Conservation (phyloP, 1,284 basidiomycete species). For the Puccinia hordei region DNA sequence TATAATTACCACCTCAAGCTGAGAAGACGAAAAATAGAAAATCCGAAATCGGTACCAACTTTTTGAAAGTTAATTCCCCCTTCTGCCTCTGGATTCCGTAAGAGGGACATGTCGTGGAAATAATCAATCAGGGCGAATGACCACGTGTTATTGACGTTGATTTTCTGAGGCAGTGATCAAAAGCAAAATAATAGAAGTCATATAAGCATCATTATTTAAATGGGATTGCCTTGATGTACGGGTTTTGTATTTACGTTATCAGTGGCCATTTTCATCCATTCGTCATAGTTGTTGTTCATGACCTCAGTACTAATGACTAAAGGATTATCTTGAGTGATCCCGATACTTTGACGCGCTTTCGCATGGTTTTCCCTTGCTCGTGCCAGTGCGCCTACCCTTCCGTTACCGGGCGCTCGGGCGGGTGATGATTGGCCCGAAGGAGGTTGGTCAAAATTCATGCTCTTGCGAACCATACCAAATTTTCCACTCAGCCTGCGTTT, state of each 20-base stretch:
- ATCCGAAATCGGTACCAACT: conserved; percentile 6
- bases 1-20: conserved; percentile 21
- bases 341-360: conserved; percentile 27
- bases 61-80: conserved; percentile 57
- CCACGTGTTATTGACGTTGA: conserved; percentile 97
- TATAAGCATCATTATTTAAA: background rate
- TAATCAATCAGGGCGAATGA: conserved; percentile 98
- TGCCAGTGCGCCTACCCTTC: conserved; percentile 44
- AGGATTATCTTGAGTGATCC: conserved; percentile 31
- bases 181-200: background rate
- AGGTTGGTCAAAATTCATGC: conserved; percentile 29
- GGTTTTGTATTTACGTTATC: conserved; percentile 74
- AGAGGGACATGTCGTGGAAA: conserved; percentile 97
- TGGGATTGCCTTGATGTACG: background rate
- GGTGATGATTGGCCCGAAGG: conserved; percentile 27
- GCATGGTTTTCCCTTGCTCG: conserved; percentile 45
- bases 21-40: conserved; percentile 6
- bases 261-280: conserved; percentile 99
- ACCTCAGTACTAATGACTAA: conserved; percentile 63
- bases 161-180: conserved; percentile 71
- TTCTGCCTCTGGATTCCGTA: conserved; percentile 85
- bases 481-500: conserved; percentile 47
- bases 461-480: conserved; percentile 33
- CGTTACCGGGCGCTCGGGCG: conserved; percentile 14
- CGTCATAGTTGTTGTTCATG: conserved; percentile 87